phyloP scores from a whole-genome alignment of 257 asterid species.

The Pogostemon cablin region DNA sequence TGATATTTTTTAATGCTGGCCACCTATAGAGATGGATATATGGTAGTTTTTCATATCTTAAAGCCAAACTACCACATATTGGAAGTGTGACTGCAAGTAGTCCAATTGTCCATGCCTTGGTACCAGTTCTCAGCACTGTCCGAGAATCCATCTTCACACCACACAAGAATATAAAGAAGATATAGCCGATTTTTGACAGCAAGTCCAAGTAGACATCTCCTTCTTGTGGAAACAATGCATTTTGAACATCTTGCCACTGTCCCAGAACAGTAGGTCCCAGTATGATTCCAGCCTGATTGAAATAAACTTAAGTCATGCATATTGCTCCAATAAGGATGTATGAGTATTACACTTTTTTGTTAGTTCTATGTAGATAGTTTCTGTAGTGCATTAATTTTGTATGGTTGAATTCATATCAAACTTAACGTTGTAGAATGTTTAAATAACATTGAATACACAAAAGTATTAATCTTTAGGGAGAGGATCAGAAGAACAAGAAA shows the following conservation, averaged over 20 bases:
- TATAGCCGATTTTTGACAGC: conserved; percentile 74
- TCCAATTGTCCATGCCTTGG: conserved; percentile 83
- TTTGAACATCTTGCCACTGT: conserved; percentile 24
- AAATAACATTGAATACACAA: no score
- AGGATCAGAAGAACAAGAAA: background rate
- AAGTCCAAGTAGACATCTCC: conserved; percentile 69
- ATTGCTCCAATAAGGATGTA: conserved; percentile 6
- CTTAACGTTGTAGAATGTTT: no score
- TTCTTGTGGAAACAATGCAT: conserved; percentile 51
- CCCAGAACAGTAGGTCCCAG: conserved; percentile 79
- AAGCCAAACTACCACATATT: conserved; percentile 31
- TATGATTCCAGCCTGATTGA: conserved; percentile 77
- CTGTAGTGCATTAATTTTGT: background rate
- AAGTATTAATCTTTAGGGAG: background rate
- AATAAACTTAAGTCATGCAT: background rate
- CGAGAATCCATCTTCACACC: conserved; percentile 93
- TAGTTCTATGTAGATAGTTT: background rate
- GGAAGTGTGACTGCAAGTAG: conserved; percentile 53
- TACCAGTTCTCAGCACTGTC: conserved; percentile 63
- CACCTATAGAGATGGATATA: conserved; percentile 42
- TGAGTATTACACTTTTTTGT: background rate
- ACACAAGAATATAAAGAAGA: conserved; percentile 74
- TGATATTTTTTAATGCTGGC: conserved; percentile 46
- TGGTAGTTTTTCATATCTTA: background rate
- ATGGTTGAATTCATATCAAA: no score